A percentile compares a stretch with the other conserved stretches of the same genome.
Evolutionary conservation across 176 grass and related monocot genomes (phyloP).

Genomic region (Zizania latifolia): DNA sequence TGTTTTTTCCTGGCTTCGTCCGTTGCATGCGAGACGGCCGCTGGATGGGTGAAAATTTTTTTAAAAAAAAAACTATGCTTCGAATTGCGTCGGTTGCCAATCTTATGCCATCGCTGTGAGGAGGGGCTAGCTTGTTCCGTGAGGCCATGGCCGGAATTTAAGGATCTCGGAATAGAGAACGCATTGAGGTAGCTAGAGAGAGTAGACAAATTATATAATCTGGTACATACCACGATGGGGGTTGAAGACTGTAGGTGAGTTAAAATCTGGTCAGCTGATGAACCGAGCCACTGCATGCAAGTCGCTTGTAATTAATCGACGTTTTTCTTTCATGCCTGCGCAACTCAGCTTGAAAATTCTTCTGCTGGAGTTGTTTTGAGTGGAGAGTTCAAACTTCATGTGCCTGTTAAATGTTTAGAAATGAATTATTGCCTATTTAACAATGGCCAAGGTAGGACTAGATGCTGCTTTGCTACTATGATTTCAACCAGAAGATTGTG

Average conservation of each 20-base stretch:
- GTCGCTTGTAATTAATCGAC: not conserved
- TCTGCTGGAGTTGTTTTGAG: not conserved
- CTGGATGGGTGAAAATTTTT: not conserved
- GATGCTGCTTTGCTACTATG: not conserved
- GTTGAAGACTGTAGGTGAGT: not conserved
- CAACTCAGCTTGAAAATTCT: not conserved
- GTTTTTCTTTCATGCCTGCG: not conserved
- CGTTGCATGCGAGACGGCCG: not conserved
- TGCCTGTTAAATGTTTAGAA: not conserved
- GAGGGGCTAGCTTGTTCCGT: not conserved
- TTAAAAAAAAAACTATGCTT: not conserved
- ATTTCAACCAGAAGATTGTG: not conserved
- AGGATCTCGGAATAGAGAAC: constrained; percentile 17
- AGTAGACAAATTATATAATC: not conserved
- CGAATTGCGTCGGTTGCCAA: not conserved
- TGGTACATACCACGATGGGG: not conserved
- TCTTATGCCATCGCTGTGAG: not conserved
- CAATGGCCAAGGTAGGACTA: not conserved
- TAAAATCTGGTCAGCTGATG: not conserved
- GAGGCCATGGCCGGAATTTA: constrained; percentile 16
- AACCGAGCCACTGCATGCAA: not conserved
- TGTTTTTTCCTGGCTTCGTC: not conserved
- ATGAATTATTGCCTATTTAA: not conserved
- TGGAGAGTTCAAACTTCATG: not conserved
- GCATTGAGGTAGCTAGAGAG: not conserved